These are phyloP conservation scores for Boletus barrowsii DNA, from an alignment of 768 basidiomycete species.

Conservation along the genomic window DNA sequence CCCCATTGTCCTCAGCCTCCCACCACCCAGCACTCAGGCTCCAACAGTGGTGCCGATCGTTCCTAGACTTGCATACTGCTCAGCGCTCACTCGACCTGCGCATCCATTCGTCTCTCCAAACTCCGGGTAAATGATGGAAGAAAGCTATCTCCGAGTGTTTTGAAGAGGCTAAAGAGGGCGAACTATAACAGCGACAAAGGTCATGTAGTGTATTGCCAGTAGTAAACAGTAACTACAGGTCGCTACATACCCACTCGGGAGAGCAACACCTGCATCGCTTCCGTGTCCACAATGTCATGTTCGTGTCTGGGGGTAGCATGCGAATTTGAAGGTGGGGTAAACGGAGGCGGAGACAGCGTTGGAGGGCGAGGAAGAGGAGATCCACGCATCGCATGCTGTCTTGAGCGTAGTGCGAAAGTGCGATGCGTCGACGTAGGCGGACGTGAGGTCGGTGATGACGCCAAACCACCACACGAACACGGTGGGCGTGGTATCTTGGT, in stretches of 20 bases:
- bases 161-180: slow-evolving; percentile 45
- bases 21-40: too few species aligned
- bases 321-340: slow-evolving; percentile 50
- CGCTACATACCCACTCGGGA: not conserved
- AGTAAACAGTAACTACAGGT: too few species aligned
- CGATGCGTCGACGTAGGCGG: slow-evolving; percentile 45
- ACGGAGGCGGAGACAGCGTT: slow-evolving; percentile 17
- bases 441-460: slow-evolving; percentile 42
- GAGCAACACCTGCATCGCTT: slow-evolving; percentile 27
- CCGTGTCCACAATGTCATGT: slow-evolving; percentile 44
- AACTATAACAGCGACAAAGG: too few species aligned
- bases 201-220: too few species aligned
- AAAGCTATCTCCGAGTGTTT: slow-evolving; percentile 42
- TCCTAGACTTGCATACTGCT: too few species aligned
- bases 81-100: slow-evolving; percentile 10
- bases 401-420: slow-evolving; percentile 49
- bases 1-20: too few species aligned
- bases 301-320: slow-evolving; percentile 53
- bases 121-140: slow-evolving; percentile 47
- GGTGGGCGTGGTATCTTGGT: not conserved
- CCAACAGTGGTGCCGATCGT: too few species aligned
- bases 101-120: slow-evolving; percentile 36
- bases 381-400: slow-evolving; percentile 41
- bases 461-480: slow-evolving; percentile 29
- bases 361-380: too few species aligned